These are phyloP conservation scores for Kwoniella heveanensis DNA, from an alignment of 768 basidiomycete species.

Conservation along the genomic window DNA sequence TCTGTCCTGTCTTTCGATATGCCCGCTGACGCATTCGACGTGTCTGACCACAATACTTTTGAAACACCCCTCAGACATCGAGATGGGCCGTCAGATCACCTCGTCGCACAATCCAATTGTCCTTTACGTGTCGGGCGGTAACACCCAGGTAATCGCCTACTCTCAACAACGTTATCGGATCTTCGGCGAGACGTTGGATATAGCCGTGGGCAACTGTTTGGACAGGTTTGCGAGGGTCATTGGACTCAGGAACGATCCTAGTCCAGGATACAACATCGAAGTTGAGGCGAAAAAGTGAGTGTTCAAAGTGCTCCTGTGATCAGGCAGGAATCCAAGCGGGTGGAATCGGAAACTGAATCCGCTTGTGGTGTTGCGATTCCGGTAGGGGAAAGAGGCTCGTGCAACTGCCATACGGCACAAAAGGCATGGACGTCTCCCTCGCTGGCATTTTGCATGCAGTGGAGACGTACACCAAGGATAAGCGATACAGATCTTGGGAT, in stretches of 20 bases:
- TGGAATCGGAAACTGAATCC: background rate
- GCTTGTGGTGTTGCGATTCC: too few species aligned
- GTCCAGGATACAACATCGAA: conserved; percentile 96
- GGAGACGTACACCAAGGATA: conserved; percentile 84
- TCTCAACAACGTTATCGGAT: conserved; percentile 96
- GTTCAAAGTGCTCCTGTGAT: background rate
- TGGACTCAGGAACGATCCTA: conserved; percentile 90
- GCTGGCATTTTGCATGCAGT: conserved; percentile 89
- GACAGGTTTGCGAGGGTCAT: conserved; percentile 96
- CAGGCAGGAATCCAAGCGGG: too few species aligned
- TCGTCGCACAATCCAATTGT: conserved; percentile 93
- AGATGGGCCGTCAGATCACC: conserved; percentile 96
- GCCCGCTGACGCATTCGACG: too few species aligned
- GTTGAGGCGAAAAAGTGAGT: conserved; percentile 84
- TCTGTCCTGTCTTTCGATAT: too few species aligned
- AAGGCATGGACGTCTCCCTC: conserved; percentile 96
- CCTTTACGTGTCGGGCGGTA: conserved; percentile 96
- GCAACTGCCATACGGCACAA: conserved; percentile 88
- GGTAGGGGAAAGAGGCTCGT: conserved; percentile 83
- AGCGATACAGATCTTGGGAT: conserved; percentile 67
- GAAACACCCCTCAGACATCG: conserved; percentile 79
- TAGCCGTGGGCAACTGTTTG: conserved; percentile 98
- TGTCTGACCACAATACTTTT: too few species aligned
- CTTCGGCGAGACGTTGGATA: conserved; percentile 97
- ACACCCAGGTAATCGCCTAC: conserved; percentile 98